Percentiles rank a stretch among this genome's conserved stretches.
Evolutionary conservation across 169 alveolate species (phyloP).

Genomic region (Plasmodium sp.): DNA sequence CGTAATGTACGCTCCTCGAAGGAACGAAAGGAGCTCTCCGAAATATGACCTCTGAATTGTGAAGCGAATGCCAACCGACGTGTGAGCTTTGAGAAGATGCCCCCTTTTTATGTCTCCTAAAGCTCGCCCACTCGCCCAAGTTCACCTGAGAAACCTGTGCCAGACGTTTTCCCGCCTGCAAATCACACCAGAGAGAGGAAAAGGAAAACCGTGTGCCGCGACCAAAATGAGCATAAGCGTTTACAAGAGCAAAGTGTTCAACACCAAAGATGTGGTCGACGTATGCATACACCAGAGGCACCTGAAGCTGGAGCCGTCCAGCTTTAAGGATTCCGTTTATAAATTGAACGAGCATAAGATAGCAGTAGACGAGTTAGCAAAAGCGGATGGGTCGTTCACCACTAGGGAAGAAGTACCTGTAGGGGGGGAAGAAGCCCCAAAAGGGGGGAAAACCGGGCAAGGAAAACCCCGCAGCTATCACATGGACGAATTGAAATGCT

Average conservation of each 20-base stretch:
- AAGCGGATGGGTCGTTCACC: not conserved
- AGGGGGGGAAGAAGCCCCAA: not conserved
- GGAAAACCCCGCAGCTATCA: not conserved
- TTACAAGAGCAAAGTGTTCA: constrained; percentile 53
- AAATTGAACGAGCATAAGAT: constrained; percentile 36
- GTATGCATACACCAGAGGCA: constrained; percentile 30
- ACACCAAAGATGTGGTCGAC: constrained; percentile 57
- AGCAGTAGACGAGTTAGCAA: constrained; percentile 18
- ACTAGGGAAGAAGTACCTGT: not conserved
- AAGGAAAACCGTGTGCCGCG: not conserved
- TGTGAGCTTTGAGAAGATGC: not conserved
- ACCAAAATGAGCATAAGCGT: constrained; percentile 50
- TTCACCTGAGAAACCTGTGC: not conserved
- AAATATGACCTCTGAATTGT: not conserved
- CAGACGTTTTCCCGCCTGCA: not conserved
- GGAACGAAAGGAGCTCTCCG: not conserved
- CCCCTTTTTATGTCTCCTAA: constrained; percentile 19
- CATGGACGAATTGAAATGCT: constrained; percentile 35
- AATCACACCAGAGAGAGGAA: not conserved
- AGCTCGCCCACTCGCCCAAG: not conserved
- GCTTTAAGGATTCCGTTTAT: constrained; percentile 50
- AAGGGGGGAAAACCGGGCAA: not conserved
- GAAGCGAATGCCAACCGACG: not conserved
- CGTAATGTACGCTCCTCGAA: not conserved
- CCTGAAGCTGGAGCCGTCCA: constrained; percentile 33